phyloP scores from a whole-genome alignment of 176 grass and related monocot genomes.

The Elymus sibiricus region DNA sequence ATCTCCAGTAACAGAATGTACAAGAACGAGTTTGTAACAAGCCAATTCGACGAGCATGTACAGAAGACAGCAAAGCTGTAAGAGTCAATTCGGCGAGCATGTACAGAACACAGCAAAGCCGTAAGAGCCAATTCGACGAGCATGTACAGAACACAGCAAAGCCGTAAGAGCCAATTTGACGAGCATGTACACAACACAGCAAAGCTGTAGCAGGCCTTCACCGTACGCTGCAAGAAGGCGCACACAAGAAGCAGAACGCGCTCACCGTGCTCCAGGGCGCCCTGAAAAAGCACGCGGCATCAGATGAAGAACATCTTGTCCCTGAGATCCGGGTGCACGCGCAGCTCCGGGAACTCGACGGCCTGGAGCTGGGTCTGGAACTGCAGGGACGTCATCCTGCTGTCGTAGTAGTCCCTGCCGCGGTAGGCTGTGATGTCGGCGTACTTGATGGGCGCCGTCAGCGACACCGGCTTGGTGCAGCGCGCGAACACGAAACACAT shows the following conservation, averaged over 20 bases:
- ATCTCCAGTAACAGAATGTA: not conserved
- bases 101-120: not conserved
- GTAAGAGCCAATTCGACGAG: not conserved
- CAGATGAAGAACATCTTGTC: slow-evolving; percentile 58
- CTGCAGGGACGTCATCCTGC: not conserved
- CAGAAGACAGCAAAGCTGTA: not conserved
- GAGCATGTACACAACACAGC: not conserved
- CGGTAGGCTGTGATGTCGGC: slow-evolving; percentile 50
- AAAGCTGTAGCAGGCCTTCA: not conserved
- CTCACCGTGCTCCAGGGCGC: not conserved
- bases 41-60: not conserved
- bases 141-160: not conserved
- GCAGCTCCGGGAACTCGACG: slow-evolving; percentile 3
- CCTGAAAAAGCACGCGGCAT: not conserved
- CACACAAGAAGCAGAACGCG: not conserved
- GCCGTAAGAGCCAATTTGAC: not conserved
- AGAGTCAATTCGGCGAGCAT: not conserved
- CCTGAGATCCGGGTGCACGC: slow-evolving; percentile 37
- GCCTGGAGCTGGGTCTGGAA: not conserved
- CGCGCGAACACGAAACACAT: slow-evolving; percentile 59
- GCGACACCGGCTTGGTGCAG: slow-evolving; percentile 62
- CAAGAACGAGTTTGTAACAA: not conserved
- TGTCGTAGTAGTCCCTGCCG: slow-evolving; percentile 49
- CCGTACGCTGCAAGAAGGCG: not conserved
- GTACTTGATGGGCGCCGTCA: slow-evolving; percentile 55